A percentile compares a stretch with the other conserved stretches of the same genome.
Evolutionary conservation across 345 rosid species (phyloP).

Genomic region (Xanthoceras sorbifolium): DNA sequence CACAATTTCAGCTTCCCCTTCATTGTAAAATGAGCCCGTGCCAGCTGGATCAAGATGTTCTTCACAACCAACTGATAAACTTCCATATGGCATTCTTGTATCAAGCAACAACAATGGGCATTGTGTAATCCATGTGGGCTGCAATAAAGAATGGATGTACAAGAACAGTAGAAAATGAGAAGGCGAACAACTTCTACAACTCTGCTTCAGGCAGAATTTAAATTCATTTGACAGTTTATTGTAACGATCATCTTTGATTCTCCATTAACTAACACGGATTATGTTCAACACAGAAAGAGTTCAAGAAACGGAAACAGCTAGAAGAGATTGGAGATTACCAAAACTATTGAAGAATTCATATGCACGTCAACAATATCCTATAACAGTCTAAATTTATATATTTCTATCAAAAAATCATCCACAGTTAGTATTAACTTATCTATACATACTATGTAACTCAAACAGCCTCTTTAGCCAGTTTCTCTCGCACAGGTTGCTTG

Average conservation of each 20-base stretch:
- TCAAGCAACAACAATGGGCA: constrained; percentile 93
- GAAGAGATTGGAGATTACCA: neutral
- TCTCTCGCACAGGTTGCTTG: neutral
- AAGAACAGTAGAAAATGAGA: neutral
- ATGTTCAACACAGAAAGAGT: neutral
- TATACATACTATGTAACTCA: neutral
- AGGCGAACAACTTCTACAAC: neutral
- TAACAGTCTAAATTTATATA: neutral
- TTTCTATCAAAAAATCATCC: neutral
- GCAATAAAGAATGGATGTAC: constrained; percentile 28
- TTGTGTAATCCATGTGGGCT: constrained; percentile 93
- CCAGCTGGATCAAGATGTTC: constrained; percentile 98
- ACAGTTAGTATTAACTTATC: neutral
- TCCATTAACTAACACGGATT: neutral
- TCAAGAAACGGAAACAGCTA: neutral
- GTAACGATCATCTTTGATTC: neutral
- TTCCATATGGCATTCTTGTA: constrained; percentile 94
- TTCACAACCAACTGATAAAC: constrained; percentile 84
- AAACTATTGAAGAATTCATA: neutral
- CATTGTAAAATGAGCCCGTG: constrained; percentile 91
- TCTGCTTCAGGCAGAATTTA: neutral
- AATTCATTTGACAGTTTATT: neutral
- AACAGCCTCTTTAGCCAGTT: neutral
- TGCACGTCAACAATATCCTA: neutral
- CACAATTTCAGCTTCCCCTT: constrained; percentile 97